Base-by-base conservation (phyloP, 2,329 filamentous ascomycete genomes). In the Aspergillus tamarii region DNA sequence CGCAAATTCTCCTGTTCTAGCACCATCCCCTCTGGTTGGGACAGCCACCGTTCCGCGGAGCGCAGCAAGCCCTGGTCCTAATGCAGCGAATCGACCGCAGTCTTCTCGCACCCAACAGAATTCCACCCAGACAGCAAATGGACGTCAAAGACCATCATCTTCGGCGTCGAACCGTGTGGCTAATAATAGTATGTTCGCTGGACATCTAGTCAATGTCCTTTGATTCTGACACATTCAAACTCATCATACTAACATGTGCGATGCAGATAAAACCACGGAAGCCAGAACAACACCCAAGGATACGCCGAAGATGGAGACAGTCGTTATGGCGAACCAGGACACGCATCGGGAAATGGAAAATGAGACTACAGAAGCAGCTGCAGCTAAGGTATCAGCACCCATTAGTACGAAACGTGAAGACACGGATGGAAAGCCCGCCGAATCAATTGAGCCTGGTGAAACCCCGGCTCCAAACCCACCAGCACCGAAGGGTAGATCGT, bases 101-200 rank as follows among this genome's bases (percentile, higher is more conserved):
- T 89, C 89, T 6, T 88, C 90, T 7, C 88, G 92, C 69, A 87
- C 88, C 43, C 88, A 93, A 72, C 92, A 93, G 74, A 94, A 91
- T 72, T 92, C 91, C 19, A 85, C 87, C 60, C 86, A 88, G 63
- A 85, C 86, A n/a, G 81, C 78, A 58, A 80, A 81, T 39, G 88
- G 77, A 43, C 82, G 81, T 52, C 82, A 91, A 57, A 82, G 87
- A 41, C 86, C 88, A 2, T 78, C 84, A 6, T 88, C 89, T 1
- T 86, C 87, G 2, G 82, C 86, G 12, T 86, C 89, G 3, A 89
- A 82, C 68, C 90, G 88, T 67, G 66, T 76, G 32, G 79, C 84
- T 19, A 91, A 88, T 72, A 86, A 85, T 61, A 82, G 77, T 71
- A 74, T 69, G 63, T 77, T 77, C 71, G 68, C 36, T 70, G 59